Percentiles rank a stretch among this genome's conserved stretches.
phyloP scores from a whole-genome alignment of 2,329 filamentous ascomycete genomes.

The Pyrenochaeta sp. region DNA sequence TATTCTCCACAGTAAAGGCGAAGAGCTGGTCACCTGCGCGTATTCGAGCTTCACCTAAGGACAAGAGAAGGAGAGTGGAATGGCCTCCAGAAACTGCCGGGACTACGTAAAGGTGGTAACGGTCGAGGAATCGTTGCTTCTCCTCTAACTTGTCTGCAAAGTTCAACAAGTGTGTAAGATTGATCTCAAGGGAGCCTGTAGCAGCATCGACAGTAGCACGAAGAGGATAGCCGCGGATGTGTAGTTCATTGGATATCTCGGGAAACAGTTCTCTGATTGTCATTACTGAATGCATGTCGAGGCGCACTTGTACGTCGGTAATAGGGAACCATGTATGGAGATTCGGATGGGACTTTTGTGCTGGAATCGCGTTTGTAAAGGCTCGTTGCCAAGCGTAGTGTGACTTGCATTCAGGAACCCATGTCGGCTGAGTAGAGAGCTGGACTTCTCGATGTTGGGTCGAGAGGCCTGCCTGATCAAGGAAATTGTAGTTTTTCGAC shows the following conservation, averaged over 20 bases:
- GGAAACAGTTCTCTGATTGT: neutral
- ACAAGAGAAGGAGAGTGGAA: neutral
- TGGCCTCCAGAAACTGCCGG: neutral
- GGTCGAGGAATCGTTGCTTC: no score
- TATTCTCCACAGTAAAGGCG: neutral
- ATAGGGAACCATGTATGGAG: neutral
- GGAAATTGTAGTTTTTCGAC: conserved; percentile 3
- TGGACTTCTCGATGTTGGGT: neutral
- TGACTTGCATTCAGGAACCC: conserved; percentile 6
- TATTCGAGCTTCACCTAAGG: neutral
- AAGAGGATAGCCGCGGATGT: neutral
- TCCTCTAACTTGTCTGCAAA: neutral
- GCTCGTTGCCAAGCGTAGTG: neutral
- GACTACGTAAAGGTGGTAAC: neutral
- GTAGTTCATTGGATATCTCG: neutral
- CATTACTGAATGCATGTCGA: neutral
- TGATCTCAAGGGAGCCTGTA: neutral
- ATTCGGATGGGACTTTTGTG: neutral
- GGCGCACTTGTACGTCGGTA: neutral
- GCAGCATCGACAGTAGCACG: neutral
- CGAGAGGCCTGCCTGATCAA: conserved; percentile 1
- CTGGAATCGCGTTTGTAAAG: neutral
- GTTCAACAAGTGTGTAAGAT: conserved; percentile 2
- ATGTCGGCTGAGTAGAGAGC: conserved; percentile 1
- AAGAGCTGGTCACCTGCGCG: conserved; percentile 2